These are phyloP conservation scores for Bullera alba DNA, from an alignment of 768 basidiomycete genomes.

Conservation along the genomic window DNA sequence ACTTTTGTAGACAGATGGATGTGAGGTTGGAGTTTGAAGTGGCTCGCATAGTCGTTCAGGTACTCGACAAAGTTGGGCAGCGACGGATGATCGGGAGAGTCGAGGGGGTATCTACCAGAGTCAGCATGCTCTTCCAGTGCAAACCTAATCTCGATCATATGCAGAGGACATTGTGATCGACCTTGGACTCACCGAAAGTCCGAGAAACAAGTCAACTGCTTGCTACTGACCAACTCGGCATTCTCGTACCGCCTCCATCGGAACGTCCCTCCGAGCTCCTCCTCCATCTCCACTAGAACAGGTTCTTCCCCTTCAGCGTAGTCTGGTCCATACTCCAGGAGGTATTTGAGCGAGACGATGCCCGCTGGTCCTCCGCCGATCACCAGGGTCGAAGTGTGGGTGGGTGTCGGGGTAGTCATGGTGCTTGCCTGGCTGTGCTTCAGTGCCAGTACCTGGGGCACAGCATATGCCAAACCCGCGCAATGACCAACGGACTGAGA, in stretches of 20 bases:
- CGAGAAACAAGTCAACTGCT: slow-evolving; percentile 71
- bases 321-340: slow-evolving; percentile 22
- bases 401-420: not conserved
- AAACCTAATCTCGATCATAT: no score
- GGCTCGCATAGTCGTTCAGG: slow-evolving; percentile 50
- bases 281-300: slow-evolving; percentile 38
- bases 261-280: slow-evolving; percentile 38
- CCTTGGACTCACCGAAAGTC: slow-evolving; percentile 55
- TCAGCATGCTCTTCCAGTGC: not conserved
- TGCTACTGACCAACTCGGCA: slow-evolving; percentile 49
- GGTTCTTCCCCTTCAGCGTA: slow-evolving; percentile 13
- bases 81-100: slow-evolving; percentile 37
- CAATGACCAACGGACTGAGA: not conserved
- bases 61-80: slow-evolving; percentile 52
- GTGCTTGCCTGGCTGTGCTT: no score
- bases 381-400: slow-evolving; percentile 23
- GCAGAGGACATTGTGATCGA: not conserved
- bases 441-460: no score
- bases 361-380: slow-evolving; percentile 39
- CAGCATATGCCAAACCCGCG: not conserved
- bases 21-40: slow-evolving; percentile 47
- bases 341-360: slow-evolving; percentile 33
- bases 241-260: slow-evolving; percentile 36
- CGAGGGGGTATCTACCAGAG: slow-evolving; percentile 24
- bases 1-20: slow-evolving; percentile 29